Conservation (phyloP, 1,284 basidiomycete genomes). For the Cryptococcus sp. region DNA sequence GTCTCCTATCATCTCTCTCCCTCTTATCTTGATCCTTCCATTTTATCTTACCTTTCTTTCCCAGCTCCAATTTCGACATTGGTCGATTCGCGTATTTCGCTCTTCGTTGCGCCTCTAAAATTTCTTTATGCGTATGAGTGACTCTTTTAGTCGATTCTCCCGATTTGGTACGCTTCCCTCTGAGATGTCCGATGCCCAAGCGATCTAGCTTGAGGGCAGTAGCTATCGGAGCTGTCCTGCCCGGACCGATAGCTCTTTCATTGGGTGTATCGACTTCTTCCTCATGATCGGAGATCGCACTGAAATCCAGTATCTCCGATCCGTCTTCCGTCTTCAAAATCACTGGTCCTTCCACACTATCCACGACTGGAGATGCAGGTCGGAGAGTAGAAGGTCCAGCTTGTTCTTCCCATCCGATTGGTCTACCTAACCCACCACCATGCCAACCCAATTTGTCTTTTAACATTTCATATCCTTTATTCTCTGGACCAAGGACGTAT, state of each 20-base stretch:
- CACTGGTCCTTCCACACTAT: neutral
- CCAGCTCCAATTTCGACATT: conserved; percentile 13
- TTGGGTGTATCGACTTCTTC: neutral
- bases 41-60: conserved; percentile 33
- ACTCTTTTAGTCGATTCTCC: conserved; percentile 18
- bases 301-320: conserved; percentile 8
- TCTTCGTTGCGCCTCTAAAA: conserved; percentile 26
- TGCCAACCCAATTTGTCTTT: conserved; percentile 33
- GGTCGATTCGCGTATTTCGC: conserved; percentile 11
- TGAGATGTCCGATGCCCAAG: conserved; percentile 32
- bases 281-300: conserved; percentile 7
- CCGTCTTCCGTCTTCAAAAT: conserved; percentile 1
- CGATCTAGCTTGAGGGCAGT: conserved; percentile 42
- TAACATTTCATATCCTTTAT: conserved; percentile 38
- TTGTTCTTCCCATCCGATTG: conserved; percentile 15
- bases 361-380: neutral
- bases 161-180: neutral
- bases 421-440: conserved; percentile 39
- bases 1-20: conserved; percentile 34
- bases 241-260: conserved; percentile 21
- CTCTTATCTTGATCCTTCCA: conserved; percentile 36
- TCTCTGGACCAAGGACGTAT: conserved; percentile 42
- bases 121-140: conserved; percentile 37
- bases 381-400: neutral
- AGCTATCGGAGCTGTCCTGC: conserved; percentile 36